Conservation (phyloP, 2,329 filamentous ascomycete species). For the Verticillium nubilum region DNA sequence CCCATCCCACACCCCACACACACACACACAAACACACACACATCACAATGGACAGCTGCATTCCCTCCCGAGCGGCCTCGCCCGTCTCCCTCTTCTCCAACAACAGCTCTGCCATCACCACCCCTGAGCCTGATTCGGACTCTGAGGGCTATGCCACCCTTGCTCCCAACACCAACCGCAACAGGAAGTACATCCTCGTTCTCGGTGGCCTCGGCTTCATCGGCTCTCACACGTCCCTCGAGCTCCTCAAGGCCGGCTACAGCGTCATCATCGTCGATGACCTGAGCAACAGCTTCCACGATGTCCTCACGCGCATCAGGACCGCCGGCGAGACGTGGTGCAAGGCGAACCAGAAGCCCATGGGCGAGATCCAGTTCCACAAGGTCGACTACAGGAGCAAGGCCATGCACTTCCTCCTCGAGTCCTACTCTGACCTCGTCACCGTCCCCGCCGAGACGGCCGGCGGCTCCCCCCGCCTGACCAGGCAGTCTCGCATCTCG, state of each 20-base stretch:
- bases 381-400: conserved; percentile 31
- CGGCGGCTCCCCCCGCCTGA: conserved; percentile 1
- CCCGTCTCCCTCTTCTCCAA: conserved; percentile 7
- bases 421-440: conserved; percentile 24
- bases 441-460: conserved; percentile 2
- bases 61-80: conserved; percentile 9
- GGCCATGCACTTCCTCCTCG: conserved; percentile 29
- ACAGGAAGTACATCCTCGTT: conserved; percentile 34
- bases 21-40: not conserved
- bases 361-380: conserved; percentile 28
- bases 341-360: conserved; percentile 13
- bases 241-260: conserved; percentile 47
- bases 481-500: conserved; percentile 40
- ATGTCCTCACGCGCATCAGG: conserved; percentile 21
- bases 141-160: conserved; percentile 1
- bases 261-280: conserved; percentile 45
- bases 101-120: not conserved
- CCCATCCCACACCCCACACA: not conserved
- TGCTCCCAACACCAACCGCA: not conserved
- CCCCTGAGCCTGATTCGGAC: conserved; percentile 1
- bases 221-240: conserved; percentile 48
- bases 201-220: conserved; percentile 51
- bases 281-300: conserved; percentile 35
- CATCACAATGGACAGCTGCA: conserved; percentile 10
- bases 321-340: conserved; percentile 21